These are phyloP conservation scores for Hibiscus syriacus DNA, from an alignment of 345 rosid genomes.

Conservation along the genomic window DNA sequence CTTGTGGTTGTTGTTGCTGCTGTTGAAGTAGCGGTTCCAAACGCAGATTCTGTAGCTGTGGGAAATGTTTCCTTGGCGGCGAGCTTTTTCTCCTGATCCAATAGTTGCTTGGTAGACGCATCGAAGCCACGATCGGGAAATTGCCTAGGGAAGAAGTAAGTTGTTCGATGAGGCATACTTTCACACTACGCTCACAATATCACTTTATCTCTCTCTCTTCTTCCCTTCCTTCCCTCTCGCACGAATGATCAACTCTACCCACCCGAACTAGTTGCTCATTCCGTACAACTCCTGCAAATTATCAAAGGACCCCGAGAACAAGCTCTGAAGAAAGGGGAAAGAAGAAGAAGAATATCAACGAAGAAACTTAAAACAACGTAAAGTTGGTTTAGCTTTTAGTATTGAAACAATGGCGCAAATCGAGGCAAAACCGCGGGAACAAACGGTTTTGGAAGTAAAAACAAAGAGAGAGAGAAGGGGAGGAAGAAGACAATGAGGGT, in stretches of 20 bases:
- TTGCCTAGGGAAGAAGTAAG: slow-evolving; percentile 98
- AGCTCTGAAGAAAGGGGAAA: neutral
- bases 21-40: neutral
- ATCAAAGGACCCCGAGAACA: neutral
- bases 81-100: slow-evolving; percentile 49
- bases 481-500: no score
- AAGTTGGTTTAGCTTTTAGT: neutral
- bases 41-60: neutral
- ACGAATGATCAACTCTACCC: neutral
- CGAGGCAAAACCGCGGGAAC: neutral
- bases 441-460: neutral
- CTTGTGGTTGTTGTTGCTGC: no score
- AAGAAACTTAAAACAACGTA: neutral
- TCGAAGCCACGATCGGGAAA: slow-evolving; percentile 76
- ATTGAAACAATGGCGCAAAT: neutral
- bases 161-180: slow-evolving; percentile 88
- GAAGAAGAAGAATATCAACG: neutral
- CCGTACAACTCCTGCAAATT: slow-evolving; percentile 2
- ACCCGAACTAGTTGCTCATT: neutral
- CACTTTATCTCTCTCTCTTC: neutral
- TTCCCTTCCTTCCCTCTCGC: neutral
- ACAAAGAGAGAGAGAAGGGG: neutral
- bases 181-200: slow-evolving; percentile 11
- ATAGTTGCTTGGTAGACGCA: slow-evolving; percentile 32
- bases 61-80: neutral